A percentile compares a stretch with the other conserved stretches of the same genome.
Evolutionary conservation across 257 asterid genomes (phyloP).

Genomic region (Nicotiana knightiana): DNA sequence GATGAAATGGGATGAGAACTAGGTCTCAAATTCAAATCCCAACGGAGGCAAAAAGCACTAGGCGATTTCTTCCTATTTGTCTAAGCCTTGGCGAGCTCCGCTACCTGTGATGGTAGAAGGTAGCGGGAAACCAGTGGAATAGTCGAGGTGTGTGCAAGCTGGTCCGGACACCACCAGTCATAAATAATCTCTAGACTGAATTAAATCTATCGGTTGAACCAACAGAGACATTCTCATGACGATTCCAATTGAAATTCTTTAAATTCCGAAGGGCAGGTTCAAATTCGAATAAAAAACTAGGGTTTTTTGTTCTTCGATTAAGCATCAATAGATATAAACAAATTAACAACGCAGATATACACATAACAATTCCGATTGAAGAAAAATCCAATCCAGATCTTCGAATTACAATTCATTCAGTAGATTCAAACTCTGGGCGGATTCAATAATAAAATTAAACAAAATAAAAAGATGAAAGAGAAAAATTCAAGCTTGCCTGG

Average conservation of each 20-base stretch:
- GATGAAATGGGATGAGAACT: too few species aligned
- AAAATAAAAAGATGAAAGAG: too few species aligned
- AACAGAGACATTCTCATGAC: neutral
- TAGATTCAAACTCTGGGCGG: neutral
- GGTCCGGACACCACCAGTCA: too few species aligned
- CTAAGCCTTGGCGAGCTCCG: too few species aligned
- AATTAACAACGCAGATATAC: neutral
- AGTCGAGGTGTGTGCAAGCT: too few species aligned
- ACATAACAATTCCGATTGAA: neutral
- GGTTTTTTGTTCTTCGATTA: neutral
- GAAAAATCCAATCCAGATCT: neutral
- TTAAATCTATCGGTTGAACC: too few species aligned
- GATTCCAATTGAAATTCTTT: neutral
- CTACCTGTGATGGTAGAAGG: too few species aligned
- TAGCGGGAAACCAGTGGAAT: too few species aligned
- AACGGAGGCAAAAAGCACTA: too few species aligned
- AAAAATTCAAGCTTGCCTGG: neutral
- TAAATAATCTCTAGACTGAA: too few species aligned
- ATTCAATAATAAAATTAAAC: neutral
- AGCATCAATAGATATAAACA: neutral
- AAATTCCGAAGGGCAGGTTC: neutral
- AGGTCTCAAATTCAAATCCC: too few species aligned
- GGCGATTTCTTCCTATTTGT: too few species aligned
- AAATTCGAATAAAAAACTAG: neutral
- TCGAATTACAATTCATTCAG: neutral